These are phyloP conservation scores for Chlorella sp. DNA, from an alignment of 139 green algal species.

Conservation along the genomic window DNA sequence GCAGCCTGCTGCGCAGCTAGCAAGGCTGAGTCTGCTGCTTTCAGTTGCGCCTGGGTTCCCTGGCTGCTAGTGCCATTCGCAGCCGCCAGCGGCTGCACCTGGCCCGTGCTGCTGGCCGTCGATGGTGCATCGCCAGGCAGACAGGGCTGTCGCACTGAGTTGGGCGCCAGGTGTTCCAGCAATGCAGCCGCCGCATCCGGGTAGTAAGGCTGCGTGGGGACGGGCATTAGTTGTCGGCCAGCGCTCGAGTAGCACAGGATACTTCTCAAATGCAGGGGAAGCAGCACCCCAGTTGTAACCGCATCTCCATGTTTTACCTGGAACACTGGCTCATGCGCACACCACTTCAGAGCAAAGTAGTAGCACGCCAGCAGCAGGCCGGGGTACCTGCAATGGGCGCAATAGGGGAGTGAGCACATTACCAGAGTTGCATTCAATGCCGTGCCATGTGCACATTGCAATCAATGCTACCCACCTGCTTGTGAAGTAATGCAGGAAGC, in stretches of 20 bases:
- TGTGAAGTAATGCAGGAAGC: slow-evolving; percentile 62
- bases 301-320: no score
- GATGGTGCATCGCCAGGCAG: neutral
- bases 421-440: no score
- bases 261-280: neutral
- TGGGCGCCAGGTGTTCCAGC: slow-evolving; percentile 8
- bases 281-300: neutral
- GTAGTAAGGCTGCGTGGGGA: slow-evolving; percentile 21
- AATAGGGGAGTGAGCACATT: neutral
- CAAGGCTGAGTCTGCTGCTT: slow-evolving; percentile 6
- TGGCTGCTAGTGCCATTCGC: no score
- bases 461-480: neutral
- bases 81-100: neutral
- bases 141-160: neutral
- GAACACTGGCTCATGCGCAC: slow-evolving; percentile 60
- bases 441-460: no score
- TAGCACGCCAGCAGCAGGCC: slow-evolving; percentile 85
- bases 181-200: neutral
- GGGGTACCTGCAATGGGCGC: slow-evolving; percentile 70
- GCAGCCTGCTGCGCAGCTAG: neutral
- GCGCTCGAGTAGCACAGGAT: neutral
- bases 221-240: no score
- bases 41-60: neutral
- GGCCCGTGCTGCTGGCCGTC: neutral
- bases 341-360: slow-evolving; percentile 72